Evolutionary conservation across 495 filamentous ascomycete species (phyloP), one percentile per base, ranked within the genome.

Genomic region (Podospora pseudocomata): DNA sequence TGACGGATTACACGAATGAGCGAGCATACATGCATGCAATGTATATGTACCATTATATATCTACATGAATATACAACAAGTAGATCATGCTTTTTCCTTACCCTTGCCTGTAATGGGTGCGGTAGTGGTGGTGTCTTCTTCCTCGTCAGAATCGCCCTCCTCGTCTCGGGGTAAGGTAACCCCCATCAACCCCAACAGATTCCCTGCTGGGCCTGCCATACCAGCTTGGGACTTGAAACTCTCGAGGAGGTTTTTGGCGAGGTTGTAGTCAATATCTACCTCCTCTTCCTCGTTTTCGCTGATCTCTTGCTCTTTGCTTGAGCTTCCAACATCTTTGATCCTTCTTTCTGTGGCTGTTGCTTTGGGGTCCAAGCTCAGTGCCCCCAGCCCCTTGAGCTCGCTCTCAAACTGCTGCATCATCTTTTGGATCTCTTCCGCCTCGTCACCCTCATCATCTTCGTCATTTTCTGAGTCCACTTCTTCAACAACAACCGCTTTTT

Each of bases 241-340:
- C 79, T 97, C 91, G n/a, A 97, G 80, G 26, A 97, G 77, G 74
- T 97, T 97, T 75, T 92, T 92, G 49, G 91, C 94, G 5, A 99
- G 85, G 62, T 94, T 93, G 74, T 92, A 91, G 72, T 97, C 92
- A 57, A 92, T 86, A 67, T 94, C 84, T 13, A 93, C 84, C 66
- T 89, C 89, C 3, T 71, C 72, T 7, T 83, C 83, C 13, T 73
- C 80, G 19, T 74, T 77, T 28, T 84, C 83, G 2, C 79, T 78
- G 2, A 65, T 74, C 67, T 68, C 73, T 55, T 71, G 44, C 39
- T 65, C 60, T 73, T 68, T 64, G 26, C 59, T 70, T 20, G 58
- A 49, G 27, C 66, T 64, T 57, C 67, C 60, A 26, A 71, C 72
- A 34, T 34, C 58, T 61, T 68, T 74, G 69, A 70, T 67, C 5